Base-by-base conservation (phyloP, 2,329 filamentous ascomycete genomes). In the Rutstroemia sp. region DNA sequence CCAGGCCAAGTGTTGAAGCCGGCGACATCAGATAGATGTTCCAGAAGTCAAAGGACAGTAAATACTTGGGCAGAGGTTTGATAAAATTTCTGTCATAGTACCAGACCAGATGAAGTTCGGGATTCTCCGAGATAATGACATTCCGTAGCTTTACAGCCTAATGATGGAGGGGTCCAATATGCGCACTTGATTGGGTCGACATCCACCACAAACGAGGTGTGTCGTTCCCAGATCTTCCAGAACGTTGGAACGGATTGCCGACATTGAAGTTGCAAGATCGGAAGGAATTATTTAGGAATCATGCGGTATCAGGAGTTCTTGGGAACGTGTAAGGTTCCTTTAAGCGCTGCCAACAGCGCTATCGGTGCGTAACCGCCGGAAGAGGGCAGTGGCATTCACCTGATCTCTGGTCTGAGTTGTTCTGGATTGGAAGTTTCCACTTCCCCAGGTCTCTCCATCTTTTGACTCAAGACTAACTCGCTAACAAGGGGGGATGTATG, bases 41-140 rank as follows among this genome's bases (percentile, higher is more conserved):
- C 65, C 67, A 71, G 53, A 72, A 67, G 2, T 47, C 25, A 21
- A 65, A 55, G 5, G 60, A 64, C 12, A 66, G 34, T 5, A 71
- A 64, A 47, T 65, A 70, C 2, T 51, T 34, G 0, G 67, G 69
- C 1, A 71, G 46, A 4, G 68, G 68, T 44, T 70, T 71, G 47
- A 71, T 60, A 53, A 66, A 70, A 10, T 70, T 66, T 3, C 58
- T 58, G 9, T 64, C 57, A 21, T 67, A 51, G 19, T 60, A 60
- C 65, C 65, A 69, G 3, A 73, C 64, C 0, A 73, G 61, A 60
- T 74, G 69, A 10, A 70, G 61, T 30, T 68, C 62, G 1, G 68
- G 63, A n/a, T 69, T 56, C 56, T 73, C 69, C 12, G 68, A 67
- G n/a, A 71, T 48, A 6, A 71, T 37, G 17, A 73, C 68, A 2